Conservation (phyloP, 2,329 filamentous ascomycete genomes). For the Paecilomyces variotii region DNA sequence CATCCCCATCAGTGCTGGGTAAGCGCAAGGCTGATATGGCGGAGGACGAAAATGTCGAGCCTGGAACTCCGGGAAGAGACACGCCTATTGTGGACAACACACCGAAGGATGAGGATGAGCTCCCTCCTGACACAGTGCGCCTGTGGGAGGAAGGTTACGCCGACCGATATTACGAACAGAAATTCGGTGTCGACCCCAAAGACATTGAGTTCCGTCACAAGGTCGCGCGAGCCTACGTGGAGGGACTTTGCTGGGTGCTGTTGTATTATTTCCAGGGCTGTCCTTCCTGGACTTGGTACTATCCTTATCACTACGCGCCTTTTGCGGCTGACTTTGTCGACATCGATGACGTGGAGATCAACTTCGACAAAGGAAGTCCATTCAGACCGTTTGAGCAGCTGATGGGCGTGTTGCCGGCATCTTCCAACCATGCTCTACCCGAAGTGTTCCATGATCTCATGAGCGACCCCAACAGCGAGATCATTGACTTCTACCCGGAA, state of each 20-base stretch:
- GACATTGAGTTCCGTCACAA: slow-evolving; percentile 81
- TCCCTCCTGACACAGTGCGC: slow-evolving; percentile 70
- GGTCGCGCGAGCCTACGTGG: slow-evolving; percentile 85
- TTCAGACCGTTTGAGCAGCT: slow-evolving; percentile 94
- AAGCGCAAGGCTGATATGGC: slow-evolving; percentile 62
- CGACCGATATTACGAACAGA: slow-evolving; percentile 94
- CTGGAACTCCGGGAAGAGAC: slow-evolving; percentile 51
- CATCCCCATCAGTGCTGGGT: slow-evolving; percentile 26
- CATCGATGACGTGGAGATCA: slow-evolving; percentile 67
- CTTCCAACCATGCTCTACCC: slow-evolving; percentile 85
- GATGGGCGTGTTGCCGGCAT: slow-evolving; percentile 94
- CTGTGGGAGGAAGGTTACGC: slow-evolving; percentile 95
- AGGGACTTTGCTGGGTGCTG: slow-evolving; percentile 91
- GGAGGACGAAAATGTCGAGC: slow-evolving; percentile 49
- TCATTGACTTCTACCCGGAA: slow-evolving; percentile 95
- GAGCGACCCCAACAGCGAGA: slow-evolving; percentile 78
- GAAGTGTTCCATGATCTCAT: slow-evolving; percentile 84
- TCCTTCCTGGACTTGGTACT: slow-evolving; percentile 98
- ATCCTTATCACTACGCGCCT: slow-evolving; percentile 95
- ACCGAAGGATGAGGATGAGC: slow-evolving; percentile 49
- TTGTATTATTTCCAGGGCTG: slow-evolving; percentile 98
- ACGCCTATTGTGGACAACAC: slow-evolving; percentile 46
- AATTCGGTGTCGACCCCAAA: slow-evolving; percentile 75
- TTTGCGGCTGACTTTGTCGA: slow-evolving; percentile 93
- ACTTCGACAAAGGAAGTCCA: slow-evolving; percentile 74